These are phyloP conservation scores for Posidonia oceanica DNA, from an alignment of 116 monocot genomes.

Conservation along the genomic window DNA sequence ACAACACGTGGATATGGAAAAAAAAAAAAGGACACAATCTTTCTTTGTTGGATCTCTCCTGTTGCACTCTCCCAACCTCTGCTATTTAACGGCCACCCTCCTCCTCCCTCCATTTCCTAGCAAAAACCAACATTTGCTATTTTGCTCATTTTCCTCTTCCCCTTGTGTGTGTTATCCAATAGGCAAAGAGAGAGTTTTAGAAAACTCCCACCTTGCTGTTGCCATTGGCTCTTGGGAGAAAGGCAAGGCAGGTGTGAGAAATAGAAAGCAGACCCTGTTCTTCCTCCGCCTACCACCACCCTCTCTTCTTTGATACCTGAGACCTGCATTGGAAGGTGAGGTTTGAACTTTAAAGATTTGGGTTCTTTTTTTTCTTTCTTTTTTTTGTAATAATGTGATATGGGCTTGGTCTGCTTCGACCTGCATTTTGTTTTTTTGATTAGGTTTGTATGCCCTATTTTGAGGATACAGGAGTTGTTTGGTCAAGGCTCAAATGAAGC, in stretches of 20 bases:
- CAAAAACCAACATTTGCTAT: constrained; percentile 1
- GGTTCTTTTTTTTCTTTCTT: not conserved
- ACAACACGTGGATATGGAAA: not conserved
- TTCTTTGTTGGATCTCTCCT: not conserved
- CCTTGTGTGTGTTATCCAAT: not conserved
- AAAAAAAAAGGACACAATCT: not conserved
- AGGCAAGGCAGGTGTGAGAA: not conserved
- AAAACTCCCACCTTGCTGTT: not conserved
- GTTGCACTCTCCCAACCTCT: constrained; percentile 2
- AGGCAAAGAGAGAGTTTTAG: no score
- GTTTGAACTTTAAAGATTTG: not conserved
- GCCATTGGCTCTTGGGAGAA: not conserved
- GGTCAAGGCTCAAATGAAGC: no score
- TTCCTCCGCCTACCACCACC: not conserved
- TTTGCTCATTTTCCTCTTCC: not conserved
- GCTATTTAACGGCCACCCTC: constrained; percentile 5
- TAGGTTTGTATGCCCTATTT: no score
- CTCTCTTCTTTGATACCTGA: not conserved
- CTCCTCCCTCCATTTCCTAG: not conserved
- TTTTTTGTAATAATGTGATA: not conserved
- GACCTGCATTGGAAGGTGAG: not conserved
- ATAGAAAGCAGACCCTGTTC: not conserved
- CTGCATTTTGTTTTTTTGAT: not conserved
- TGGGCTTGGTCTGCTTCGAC: not conserved
- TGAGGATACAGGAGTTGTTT: no score